phyloP scores from a whole-genome alignment of 2,329 filamentous ascomycete genomes.

The Colletotrichum musae region DNA sequence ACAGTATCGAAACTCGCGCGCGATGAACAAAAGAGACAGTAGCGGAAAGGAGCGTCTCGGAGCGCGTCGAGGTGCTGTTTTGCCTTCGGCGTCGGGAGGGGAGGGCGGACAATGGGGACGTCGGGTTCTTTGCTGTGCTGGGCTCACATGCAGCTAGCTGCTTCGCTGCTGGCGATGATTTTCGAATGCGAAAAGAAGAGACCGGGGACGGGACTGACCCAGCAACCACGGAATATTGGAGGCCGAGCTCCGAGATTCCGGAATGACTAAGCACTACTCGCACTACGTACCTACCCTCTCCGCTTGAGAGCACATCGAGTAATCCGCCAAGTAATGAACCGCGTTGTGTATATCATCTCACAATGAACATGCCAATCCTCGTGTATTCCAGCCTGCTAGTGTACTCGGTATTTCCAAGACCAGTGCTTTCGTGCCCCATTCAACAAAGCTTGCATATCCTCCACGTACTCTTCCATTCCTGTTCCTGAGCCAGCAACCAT shows the following conservation, averaged over 20 bases:
- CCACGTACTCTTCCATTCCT: background rate
- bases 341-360: too few relatives aligned
- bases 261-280: too few relatives aligned
- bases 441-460: background rate
- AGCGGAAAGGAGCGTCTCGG: slow-evolving; percentile 1
- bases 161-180: slow-evolving; percentile 29
- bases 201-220: slow-evolving; percentile 31
- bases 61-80: slow-evolving; percentile 32
- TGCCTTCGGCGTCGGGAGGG: slow-evolving; percentile 24
- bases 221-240: slow-evolving; percentile 32
- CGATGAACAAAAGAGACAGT: background rate
- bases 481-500: background rate
- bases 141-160: slow-evolving; percentile 8
- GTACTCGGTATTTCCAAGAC: slow-evolving; percentile 10
- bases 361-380: too few relatives aligned
- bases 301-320: too few relatives aligned
- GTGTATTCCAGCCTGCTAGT: background rate
- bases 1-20: slow-evolving; percentile 1
- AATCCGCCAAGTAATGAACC: too few relatives aligned
- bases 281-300: too few relatives aligned
- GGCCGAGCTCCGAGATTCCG: background rate
- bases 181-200: slow-evolving; percentile 32
- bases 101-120: background rate
- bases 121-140: slow-evolving; percentile 16
- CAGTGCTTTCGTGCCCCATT: slow-evolving; percentile 4